A percentile compares a stretch with the other conserved stretches of the same genome.
phyloP scores from a whole-genome alignment of 345 rosid genomes.

The Psidium guajava region DNA sequence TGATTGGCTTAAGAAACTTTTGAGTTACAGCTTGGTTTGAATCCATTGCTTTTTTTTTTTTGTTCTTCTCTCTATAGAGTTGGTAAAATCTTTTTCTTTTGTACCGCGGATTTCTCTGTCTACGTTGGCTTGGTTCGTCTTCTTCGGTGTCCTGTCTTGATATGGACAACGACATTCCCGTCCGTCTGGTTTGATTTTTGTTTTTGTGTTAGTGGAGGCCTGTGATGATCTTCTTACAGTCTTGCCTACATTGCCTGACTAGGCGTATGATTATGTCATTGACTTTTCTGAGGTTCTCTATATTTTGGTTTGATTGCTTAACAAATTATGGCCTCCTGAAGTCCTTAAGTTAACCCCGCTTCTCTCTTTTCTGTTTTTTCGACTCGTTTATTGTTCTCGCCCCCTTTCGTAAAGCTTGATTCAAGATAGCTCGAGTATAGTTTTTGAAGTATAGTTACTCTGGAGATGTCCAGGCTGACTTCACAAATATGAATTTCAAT shows the following conservation, averaged over 20 bases:
- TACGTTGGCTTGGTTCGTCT: background rate
- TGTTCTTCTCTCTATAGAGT: background rate
- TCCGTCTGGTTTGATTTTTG: background rate
- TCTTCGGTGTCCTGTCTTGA: background rate
- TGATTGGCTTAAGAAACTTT: background rate
- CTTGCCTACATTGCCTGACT: conserved; percentile 4
- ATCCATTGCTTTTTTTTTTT: background rate
- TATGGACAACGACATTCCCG: background rate
- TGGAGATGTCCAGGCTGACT: background rate
- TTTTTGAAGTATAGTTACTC: background rate
- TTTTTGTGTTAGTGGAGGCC: background rate
- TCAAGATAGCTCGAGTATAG: background rate
- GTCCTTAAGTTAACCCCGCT: no score
- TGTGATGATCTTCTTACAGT: background rate
- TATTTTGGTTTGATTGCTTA: background rate
- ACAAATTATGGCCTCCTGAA: no score
- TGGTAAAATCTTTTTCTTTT: background rate
- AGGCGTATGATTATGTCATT: background rate
- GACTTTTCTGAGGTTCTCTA: background rate
- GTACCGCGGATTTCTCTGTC: background rate
- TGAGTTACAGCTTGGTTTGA: background rate
- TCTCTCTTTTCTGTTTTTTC: background rate
- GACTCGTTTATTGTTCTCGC: background rate
- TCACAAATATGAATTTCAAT: background rate
- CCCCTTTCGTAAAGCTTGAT: background rate